phyloP scores from a whole-genome alignment of 441 rosid genomes.

The Erysimum pusillum region DNA sequence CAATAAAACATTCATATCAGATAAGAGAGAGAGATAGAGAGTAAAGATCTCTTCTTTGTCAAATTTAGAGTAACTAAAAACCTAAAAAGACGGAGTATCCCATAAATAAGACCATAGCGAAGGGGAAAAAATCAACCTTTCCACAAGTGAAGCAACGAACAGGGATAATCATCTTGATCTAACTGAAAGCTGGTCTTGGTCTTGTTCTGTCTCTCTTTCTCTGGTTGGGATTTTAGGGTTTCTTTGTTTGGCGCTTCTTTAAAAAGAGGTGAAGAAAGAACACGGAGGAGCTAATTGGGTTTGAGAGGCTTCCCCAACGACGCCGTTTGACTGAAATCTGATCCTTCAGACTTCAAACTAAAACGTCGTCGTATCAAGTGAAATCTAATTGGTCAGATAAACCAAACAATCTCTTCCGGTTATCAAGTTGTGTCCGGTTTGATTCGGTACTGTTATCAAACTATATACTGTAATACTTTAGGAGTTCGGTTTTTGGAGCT shows the following conservation, averaged over 20 bases:
- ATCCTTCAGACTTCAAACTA: background rate
- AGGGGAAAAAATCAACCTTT: constrained; percentile 56
- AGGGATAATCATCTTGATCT: constrained; percentile 73
- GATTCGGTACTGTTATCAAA: no score
- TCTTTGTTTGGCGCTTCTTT: constrained; percentile 19
- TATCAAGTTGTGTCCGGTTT: no score
- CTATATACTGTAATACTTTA: no score
- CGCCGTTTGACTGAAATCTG: background rate
- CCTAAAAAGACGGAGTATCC: background rate
- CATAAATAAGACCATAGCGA: background rate
- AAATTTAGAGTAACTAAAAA: constrained; percentile 12
- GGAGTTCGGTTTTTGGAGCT: no score
- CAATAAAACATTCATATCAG: background rate
- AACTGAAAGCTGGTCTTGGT: background rate
- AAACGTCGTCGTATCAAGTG: background rate
- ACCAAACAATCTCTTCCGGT: no score
- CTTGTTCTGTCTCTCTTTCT: constrained; percentile 23
- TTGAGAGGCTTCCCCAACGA: background rate
- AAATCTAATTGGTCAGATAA: no score
- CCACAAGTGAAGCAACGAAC: constrained; percentile 97
- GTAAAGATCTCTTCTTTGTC: constrained; percentile 1
- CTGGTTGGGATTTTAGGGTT: constrained; percentile 35
- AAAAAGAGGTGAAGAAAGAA: background rate
- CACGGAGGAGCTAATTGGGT: background rate
- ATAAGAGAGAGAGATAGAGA: background rate